Base-by-base conservation (phyloP, 768 basidiomycete genomes). In the Mycena filopes region DNA sequence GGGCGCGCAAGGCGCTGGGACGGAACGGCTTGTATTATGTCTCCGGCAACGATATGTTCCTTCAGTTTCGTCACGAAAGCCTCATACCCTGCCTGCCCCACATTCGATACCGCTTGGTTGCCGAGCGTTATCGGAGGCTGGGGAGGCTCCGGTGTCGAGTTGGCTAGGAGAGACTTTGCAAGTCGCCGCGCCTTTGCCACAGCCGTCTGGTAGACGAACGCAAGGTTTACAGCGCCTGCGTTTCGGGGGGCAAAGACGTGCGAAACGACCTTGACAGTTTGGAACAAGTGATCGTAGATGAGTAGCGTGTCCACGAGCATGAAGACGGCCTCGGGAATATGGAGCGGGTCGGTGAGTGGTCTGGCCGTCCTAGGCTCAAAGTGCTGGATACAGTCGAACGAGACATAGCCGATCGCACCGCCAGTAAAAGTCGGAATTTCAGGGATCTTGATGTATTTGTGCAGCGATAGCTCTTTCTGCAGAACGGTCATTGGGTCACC, bases 11-110 rank as follows among this genome's bases (percentile, higher is more conserved):
- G 82, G 29, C 96, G 85, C 76, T 99, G 98, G 12, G 95, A 96
- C 10, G 98, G 98, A 9, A 99, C 98, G 2, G 98, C 98, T 78
- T 99, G 98, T 70, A 99, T 99, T 73, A 99, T 98, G 79, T 99
- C 96, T 29, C 98, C 98, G 20, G 91, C 92, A 60, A 99, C 84
- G 59, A 99, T 98, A 75, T 95, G 96, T 73, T 97, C 85, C 82
- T 98, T 99, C 60, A 99, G 82, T 59, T 84, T 88, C 47, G 96
- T 95, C 16, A 99, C 98, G 72, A 96, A 97, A 5, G 77, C 78
- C 75, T 98, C 90, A 77, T 99, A 99, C 0, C 98, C 98, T 47
- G 83, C 86, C 77, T 95, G 93, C 20, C 98, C 98, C 20, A 99
- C 93, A 73, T 99, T 99, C 12, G 95, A 97, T 10, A 89, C 84